phyloP scores from a whole-genome alignment of 202 grass and related monocot species.

The Carex arenaria region DNA sequence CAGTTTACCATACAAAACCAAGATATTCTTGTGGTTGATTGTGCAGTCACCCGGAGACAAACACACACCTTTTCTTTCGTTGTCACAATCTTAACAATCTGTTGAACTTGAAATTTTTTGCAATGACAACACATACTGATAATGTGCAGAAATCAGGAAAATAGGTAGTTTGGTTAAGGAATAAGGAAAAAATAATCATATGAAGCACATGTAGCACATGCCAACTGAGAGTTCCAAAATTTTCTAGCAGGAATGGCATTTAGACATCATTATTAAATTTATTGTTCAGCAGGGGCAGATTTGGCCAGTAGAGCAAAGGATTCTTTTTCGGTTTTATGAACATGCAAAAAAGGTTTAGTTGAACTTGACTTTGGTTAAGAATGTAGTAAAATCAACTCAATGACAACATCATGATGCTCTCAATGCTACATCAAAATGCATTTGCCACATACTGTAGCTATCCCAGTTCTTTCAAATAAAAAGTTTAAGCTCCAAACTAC shows the following conservation, averaged over 20 bases:
- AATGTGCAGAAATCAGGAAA: no score
- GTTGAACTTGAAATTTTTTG: no score
- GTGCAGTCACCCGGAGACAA: no score
- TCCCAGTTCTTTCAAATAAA: not conserved
- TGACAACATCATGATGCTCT: not conserved
- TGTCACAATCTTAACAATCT: no score
- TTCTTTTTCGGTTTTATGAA: not conserved
- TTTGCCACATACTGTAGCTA: not conserved
- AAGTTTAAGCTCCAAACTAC: not conserved
- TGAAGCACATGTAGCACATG: no score
- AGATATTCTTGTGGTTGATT: no score
- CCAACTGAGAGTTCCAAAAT: no score
- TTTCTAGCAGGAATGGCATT: not conserved
- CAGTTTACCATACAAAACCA: no score
- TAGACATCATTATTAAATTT: not conserved
- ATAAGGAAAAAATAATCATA: no score
- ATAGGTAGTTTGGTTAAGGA: no score
- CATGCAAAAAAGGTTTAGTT: not conserved
- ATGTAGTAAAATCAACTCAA: not conserved
- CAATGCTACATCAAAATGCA: not conserved
- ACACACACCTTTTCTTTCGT: no score
- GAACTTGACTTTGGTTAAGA: not conserved
- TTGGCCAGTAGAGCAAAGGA: not conserved
- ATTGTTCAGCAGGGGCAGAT: not conserved
- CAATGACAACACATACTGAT: no score